These are phyloP conservation scores for Monilinia fructicola DNA, from an alignment of 2,329 filamentous ascomycete species.

Conservation along the genomic window DNA sequence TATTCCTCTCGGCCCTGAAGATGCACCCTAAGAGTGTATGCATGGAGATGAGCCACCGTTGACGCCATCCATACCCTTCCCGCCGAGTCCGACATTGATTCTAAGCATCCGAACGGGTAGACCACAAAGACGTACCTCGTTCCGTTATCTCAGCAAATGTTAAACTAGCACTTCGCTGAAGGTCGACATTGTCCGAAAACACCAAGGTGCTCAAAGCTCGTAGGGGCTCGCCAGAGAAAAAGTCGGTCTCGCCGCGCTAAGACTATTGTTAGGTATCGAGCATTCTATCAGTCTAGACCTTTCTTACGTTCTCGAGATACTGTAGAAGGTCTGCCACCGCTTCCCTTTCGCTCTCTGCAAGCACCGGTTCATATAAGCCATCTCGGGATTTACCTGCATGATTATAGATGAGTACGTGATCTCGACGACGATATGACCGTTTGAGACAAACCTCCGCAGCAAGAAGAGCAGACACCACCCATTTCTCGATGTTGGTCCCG, in stretches of 20 bases:
- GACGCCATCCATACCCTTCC: background rate
- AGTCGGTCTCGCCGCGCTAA: constrained; percentile 89
- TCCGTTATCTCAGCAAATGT: constrained; percentile 99
- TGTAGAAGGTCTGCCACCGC: constrained; percentile 92
- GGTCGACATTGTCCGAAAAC: constrained; percentile 97
- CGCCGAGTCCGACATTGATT: background rate
- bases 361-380: constrained; percentile 79
- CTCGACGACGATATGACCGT: constrained; percentile 22
- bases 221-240: constrained; percentile 94
- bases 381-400: constrained; percentile 70
- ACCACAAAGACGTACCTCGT: constrained; percentile 64
- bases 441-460: constrained; percentile 54
- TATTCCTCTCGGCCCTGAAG: background rate
- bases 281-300: background rate
- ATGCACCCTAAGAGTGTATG: background rate
- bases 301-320: constrained; percentile 87
- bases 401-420: constrained; percentile 37
- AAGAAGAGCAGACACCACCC: constrained; percentile 62
- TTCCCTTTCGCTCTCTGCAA: constrained; percentile 95
- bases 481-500: constrained; percentile 47
- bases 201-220: constrained; percentile 92
- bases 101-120: background rate
- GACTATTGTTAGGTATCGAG: constrained; percentile 29
- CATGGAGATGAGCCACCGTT: background rate
- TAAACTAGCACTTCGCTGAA: constrained; percentile 94